Conservation (phyloP, 139 green algal genomes). For the Diplosphaera chodatii region DNA sequence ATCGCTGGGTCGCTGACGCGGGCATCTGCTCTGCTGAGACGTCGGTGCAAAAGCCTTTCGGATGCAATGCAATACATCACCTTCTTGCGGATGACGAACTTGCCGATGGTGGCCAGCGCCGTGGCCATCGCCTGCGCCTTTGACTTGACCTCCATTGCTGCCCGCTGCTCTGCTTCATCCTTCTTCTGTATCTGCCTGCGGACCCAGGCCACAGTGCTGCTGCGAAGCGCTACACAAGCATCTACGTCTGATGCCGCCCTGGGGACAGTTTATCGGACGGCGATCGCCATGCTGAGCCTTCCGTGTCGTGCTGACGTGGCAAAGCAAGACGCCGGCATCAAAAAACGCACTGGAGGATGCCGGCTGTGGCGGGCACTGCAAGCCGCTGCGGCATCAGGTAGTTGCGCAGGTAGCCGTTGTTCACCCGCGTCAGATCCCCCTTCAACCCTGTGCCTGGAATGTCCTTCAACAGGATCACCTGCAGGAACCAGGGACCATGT, state of each 20-base stretch:
- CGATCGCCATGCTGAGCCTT: too few species aligned
- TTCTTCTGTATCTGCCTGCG: conserved; percentile 17
- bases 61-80: too few species aligned
- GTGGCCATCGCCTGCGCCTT: conserved; percentile 58
- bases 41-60: too few species aligned
- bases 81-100: conserved; percentile 92
- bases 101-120: conserved; percentile 80
- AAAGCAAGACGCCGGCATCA: neutral
- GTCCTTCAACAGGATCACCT: conserved; percentile 57
- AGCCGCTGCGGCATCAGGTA: conserved; percentile 69
- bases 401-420: conserved; percentile 86
- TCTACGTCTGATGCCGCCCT: too few species aligned
- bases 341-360: conserved; percentile 65
- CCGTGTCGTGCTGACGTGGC: neutral
- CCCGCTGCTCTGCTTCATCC: conserved; percentile 22
- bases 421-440: conserved; percentile 69
- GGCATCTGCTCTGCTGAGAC: too few species aligned
- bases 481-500: too few species aligned
- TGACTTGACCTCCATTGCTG: conserved; percentile 48
- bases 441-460: conserved; percentile 50
- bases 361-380: conserved; percentile 61
- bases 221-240: too few species aligned
- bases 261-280: too few species aligned
- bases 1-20: too few species aligned
- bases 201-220: too few species aligned